Evolutionary conservation across 768 basidiomycete species (phyloP).

Genomic region (Zangia roseola): DNA sequence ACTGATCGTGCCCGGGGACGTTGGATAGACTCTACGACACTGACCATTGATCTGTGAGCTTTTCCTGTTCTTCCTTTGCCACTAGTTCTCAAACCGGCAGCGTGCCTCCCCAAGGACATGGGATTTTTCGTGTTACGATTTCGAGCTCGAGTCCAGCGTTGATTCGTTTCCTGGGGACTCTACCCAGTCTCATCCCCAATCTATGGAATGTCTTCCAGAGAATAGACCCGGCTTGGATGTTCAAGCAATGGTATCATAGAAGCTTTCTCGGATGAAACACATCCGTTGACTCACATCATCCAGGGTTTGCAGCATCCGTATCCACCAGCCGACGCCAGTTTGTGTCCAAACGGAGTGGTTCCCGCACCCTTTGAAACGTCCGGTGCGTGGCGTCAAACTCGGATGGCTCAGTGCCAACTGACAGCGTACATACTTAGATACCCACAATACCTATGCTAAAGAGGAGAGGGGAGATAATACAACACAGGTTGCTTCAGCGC

Average conservation of each 20-base stretch:
- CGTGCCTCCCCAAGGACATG: constrained; percentile 15
- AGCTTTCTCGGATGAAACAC: not conserved
- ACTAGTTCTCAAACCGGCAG: not conserved
- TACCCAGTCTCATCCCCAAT: not conserved
- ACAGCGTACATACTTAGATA: not conserved
- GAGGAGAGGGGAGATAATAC: not conserved
- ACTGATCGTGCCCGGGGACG: constrained; percentile 1
- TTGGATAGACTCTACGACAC: constrained; percentile 21
- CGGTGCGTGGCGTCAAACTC: not conserved
- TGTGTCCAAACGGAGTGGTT: not conserved
- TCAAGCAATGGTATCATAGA: constrained; percentile 12
- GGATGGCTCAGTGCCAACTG: not conserved
- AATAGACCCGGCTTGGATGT: not conserved
- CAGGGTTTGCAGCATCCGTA: not conserved
- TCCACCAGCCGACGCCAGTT: not conserved
- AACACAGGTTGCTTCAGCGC: not conserved
- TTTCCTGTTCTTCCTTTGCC: not conserved
- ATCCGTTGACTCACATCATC: constrained; percentile 10
- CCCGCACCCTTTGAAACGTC: not conserved
- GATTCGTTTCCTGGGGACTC: not conserved
- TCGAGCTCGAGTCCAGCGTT: constrained; percentile 16
- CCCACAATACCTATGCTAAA: not conserved
- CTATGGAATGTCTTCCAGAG: not conserved
- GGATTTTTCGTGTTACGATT: constrained; percentile 22
- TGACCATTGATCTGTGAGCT: constrained; percentile 23